Evolutionary conservation across 192 early-diverging fungal species (phyloP).

Genomic region (Spizellomyces sp.): DNA sequence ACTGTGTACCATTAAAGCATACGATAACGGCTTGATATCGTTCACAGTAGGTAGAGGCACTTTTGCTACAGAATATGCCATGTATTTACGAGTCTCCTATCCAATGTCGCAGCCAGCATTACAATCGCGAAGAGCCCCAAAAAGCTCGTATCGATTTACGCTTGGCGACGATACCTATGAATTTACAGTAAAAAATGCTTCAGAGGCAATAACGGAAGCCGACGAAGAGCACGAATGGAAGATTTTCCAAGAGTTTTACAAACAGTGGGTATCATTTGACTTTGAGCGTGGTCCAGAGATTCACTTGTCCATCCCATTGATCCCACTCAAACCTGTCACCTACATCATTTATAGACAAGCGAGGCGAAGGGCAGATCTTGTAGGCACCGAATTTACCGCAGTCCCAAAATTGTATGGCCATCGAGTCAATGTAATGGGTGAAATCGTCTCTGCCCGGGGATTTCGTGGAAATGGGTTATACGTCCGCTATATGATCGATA

Average conservation of each 20-base stretch:
- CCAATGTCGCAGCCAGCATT: not conserved
- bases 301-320: not conserved
- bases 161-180: constrained; percentile 38
- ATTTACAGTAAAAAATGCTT: constrained; percentile 33
- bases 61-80: not conserved
- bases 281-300: not conserved
- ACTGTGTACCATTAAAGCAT: constrained; percentile 45
- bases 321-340: constrained; percentile 2
- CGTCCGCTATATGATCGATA: constrained; percentile 30
- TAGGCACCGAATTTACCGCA: not conserved
- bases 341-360: too few relatives aligned
- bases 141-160: constrained; percentile 29
- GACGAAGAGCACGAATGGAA: constrained; percentile 12
- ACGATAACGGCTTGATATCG: constrained; percentile 40
- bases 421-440: constrained; percentile 21
- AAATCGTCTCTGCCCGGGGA: constrained; percentile 19
- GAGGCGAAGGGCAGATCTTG: not conserved
- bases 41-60: constrained; percentile 32
- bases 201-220: constrained; percentile 8
- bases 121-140: not conserved
- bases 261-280: constrained; percentile 15
- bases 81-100: not conserved
- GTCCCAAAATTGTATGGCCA: constrained; percentile 1
- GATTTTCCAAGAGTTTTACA: constrained; percentile 37
- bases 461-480: constrained; percentile 22